A percentile compares a stretch with the other conserved stretches of the same genome.
phyloP scores from a whole-genome alignment of 2,329 filamentous ascomycete species.

The Chaetomiaceae sp. region DNA sequence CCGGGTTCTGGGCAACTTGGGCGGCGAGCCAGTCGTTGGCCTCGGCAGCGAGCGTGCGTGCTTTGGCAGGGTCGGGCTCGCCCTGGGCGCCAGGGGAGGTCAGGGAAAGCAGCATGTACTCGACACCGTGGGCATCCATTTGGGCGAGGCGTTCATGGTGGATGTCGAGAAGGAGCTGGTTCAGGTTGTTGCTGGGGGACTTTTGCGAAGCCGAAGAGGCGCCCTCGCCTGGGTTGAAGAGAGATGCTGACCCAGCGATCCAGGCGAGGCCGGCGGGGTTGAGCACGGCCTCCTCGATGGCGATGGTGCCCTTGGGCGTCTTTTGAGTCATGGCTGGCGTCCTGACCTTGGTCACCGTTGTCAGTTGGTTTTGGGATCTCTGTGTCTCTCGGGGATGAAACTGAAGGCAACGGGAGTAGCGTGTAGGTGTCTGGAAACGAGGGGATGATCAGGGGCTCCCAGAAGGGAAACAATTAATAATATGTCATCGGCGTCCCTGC shows the following conservation, averaged over 20 bases:
- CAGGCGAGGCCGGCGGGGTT: conserved; percentile 30
- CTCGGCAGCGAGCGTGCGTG: conserved; percentile 25
- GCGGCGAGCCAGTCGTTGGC: conserved; percentile 33
- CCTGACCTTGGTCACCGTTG: too few relatives aligned
- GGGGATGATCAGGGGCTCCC: too few relatives aligned
- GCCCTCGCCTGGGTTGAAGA: conserved; percentile 27
- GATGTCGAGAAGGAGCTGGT: conserved; percentile 30
- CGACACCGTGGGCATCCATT: conserved; percentile 35
- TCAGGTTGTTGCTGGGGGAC: conserved; percentile 24
- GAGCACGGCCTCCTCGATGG: conserved; percentile 34
- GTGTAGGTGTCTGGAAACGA: neutral
- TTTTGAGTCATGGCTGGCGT: conserved; percentile 4
- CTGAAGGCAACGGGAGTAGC: neutral
- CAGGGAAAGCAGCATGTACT: conserved; percentile 34
- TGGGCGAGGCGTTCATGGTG: conserved; percentile 28
- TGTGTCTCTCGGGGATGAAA: too few relatives aligned
- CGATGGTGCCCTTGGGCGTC: conserved; percentile 29
- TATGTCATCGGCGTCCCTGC: too few relatives aligned
- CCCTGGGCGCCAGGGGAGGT: conserved; percentile 33
- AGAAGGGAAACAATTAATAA: too few relatives aligned
- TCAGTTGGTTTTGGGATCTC: too few relatives aligned
- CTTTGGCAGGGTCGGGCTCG: conserved; percentile 25
- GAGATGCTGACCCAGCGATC: conserved; percentile 27
- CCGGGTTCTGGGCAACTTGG: conserved; percentile 26
- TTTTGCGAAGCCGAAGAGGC: conserved; percentile 19